phyloP scores from a whole-genome alignment of 441 rosid species.

The Sinapis alba region DNA sequence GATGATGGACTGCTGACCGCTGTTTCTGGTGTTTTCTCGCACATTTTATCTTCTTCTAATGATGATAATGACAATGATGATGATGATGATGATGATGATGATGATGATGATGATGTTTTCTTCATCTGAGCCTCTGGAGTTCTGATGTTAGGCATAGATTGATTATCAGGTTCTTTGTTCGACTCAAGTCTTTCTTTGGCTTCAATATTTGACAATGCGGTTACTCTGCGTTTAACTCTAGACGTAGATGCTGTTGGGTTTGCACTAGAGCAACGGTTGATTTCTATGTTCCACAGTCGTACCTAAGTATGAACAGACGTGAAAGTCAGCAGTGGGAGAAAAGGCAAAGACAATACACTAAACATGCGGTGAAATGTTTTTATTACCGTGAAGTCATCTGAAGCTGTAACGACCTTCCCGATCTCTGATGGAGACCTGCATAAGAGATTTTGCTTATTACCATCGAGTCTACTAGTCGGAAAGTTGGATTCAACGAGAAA shows the following conservation, averaged over 20 bases:
- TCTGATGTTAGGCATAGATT: slow-evolving; percentile 37
- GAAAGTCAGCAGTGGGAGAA: background rate
- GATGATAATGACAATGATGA: slow-evolving; percentile 10
- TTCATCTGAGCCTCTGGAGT: slow-evolving; percentile 71
- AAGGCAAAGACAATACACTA: background rate
- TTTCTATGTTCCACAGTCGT: slow-evolving; percentile 70
- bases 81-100: too few species aligned
- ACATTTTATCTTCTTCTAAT: slow-evolving; percentile 43
- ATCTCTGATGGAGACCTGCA: slow-evolving; percentile 66
- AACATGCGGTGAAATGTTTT: background rate
- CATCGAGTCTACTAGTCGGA: background rate
- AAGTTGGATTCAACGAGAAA: background rate
- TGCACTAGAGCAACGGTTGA: slow-evolving; percentile 43
- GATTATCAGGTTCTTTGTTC: slow-evolving; percentile 40
- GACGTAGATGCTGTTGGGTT: slow-evolving; percentile 37
- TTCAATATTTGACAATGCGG: slow-evolving; percentile 52
- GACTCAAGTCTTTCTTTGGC: slow-evolving; percentile 47
- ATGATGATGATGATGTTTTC: slow-evolving; percentile 23
- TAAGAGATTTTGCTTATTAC: slow-evolving; percentile 1
- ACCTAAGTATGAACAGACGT: slow-evolving; percentile 47
- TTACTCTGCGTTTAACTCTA: slow-evolving; percentile 68
- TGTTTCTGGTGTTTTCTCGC: slow-evolving; percentile 68
- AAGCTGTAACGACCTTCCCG: slow-evolving; percentile 73
- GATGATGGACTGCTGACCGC: slow-evolving; percentile 71
- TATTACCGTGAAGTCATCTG: slow-evolving; percentile 86